These are phyloP conservation scores for Pythium plurisporium DNA, from an alignment of 352 stramenopile genomes.

Conservation along the genomic window DNA sequence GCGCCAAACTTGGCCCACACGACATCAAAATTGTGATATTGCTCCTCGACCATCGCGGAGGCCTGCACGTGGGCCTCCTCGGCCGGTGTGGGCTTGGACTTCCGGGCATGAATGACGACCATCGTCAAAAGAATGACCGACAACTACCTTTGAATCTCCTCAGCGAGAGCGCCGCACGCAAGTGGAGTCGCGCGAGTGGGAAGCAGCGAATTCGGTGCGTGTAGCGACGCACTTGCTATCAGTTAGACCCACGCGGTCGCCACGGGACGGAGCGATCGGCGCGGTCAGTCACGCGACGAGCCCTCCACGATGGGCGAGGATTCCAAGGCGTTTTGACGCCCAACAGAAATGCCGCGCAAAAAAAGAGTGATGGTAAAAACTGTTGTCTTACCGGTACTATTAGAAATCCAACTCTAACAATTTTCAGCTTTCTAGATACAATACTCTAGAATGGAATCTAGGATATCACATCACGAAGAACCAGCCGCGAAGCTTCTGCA, in stretches of 20 bases:
- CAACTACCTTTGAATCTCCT: neutral
- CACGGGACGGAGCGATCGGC: neutral
- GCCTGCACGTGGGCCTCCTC: constrained; percentile 27
- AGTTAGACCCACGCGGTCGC: neutral
- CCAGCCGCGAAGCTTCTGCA: constrained; percentile 10
- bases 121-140: neutral
- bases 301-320: neutral
- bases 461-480: constrained; percentile 8
- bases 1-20: constrained; percentile 69
- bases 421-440: constrained; percentile 3
- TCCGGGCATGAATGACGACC: constrained; percentile 13
- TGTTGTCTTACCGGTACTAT: constrained; percentile 1
- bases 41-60: constrained; percentile 38
- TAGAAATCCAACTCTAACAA: neutral
- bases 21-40: constrained; percentile 68
- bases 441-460: constrained; percentile 1
- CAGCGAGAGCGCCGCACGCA: neutral
- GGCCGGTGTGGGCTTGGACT: constrained; percentile 20
- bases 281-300: neutral
- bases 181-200: neutral
- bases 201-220: neutral
- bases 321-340: constrained; percentile 3
- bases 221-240: neutral
- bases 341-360: constrained; percentile 12
- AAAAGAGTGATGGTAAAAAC: constrained; percentile 9